Conservation (phyloP, 2,329 filamentous ascomycete genomes). For the Verticillium klebahnii region DNA sequence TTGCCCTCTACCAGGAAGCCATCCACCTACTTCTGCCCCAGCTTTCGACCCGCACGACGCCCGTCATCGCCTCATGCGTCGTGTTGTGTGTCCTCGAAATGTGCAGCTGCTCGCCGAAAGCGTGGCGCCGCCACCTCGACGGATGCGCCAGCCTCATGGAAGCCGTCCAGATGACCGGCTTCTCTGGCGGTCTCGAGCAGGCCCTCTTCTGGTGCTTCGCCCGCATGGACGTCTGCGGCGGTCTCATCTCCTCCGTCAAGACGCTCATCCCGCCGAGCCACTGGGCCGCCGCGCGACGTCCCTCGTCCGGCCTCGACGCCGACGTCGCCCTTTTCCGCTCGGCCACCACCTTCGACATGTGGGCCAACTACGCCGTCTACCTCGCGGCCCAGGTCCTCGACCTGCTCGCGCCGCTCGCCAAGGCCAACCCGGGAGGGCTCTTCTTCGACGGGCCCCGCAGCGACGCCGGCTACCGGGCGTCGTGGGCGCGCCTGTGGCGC, state of each 20-base stretch:
- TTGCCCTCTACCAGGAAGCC: constrained; percentile 45
- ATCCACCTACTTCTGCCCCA: constrained; percentile 44
- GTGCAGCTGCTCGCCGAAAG: constrained; percentile 41
- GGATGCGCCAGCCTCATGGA: constrained; percentile 47
- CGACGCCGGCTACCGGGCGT: constrained; percentile 18
- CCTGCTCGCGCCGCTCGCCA: constrained; percentile 22
- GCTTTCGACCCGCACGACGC: constrained; percentile 39
- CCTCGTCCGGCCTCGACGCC: constrained; percentile 17
- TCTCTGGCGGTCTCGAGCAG: constrained; percentile 42
- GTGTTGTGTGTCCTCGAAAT: constrained; percentile 51
- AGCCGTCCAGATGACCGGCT: constrained; percentile 44
- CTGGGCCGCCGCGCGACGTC: constrained; percentile 34
- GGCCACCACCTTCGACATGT: constrained; percentile 34
- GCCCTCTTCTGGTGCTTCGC: constrained; percentile 52
- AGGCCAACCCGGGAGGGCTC: constrained; percentile 4
- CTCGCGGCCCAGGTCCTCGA: constrained; percentile 38
- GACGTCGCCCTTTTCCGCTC: constrained; percentile 29
- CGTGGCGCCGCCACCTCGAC: constrained; percentile 47
- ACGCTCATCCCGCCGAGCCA: constrained; percentile 42
- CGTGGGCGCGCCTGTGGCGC: constrained; percentile 33
- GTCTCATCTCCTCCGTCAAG: constrained; percentile 43
- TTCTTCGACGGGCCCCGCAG: constrained; percentile 11
- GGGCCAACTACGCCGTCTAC: constrained; percentile 46
- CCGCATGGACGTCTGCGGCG: constrained; percentile 50
- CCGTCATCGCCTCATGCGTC: constrained; percentile 48